Percentiles rank a stretch among this genome's conserved stretches.
These are phyloP conservation scores for Elongisporangium anandrum DNA, from an alignment of 352 stramenopile genomes.

Conservation along the genomic window DNA sequence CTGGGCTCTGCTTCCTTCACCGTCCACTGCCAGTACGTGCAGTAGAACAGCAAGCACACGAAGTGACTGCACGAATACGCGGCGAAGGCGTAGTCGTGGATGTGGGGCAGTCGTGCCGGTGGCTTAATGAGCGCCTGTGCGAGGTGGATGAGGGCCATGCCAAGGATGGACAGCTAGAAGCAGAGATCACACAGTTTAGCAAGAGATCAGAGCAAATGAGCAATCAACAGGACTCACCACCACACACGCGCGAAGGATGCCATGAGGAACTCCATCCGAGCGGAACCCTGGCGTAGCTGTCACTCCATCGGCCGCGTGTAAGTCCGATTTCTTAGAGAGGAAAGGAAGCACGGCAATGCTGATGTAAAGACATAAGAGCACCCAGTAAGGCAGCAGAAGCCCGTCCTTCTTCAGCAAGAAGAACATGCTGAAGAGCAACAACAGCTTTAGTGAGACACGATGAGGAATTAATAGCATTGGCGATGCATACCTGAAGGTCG, in stretches of 20 bases:
- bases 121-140: conserved; percentile 39
- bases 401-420: conserved; percentile 84
- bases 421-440: conserved; percentile 53
- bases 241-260: conserved; percentile 35
- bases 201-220: background rate
- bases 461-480: background rate
- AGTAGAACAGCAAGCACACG: conserved; percentile 60
- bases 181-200: background rate
- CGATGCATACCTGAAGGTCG: conserved; percentile 69
- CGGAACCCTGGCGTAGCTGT: conserved; percentile 33
- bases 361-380: conserved; percentile 49
- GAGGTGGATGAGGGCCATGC: conserved; percentile 48
- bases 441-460: background rate
- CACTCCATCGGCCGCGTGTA: conserved; percentile 12
- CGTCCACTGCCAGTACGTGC: conserved; percentile 85
- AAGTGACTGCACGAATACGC: conserved; percentile 80
- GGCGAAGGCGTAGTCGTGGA: conserved; percentile 85
- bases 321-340: conserved; percentile 18
- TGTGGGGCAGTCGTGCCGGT: conserved; percentile 64
- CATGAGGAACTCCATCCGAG: conserved; percentile 24
- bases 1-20: background rate
- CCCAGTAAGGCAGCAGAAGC: conserved; percentile 64
- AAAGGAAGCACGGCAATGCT: conserved; percentile 42
- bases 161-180: conserved; percentile 34
- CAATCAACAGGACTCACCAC: conserved; percentile 2